Evolutionary conservation across 169 alveolate species (phyloP).

Genomic region (Plasmodium vinckei): DNA sequence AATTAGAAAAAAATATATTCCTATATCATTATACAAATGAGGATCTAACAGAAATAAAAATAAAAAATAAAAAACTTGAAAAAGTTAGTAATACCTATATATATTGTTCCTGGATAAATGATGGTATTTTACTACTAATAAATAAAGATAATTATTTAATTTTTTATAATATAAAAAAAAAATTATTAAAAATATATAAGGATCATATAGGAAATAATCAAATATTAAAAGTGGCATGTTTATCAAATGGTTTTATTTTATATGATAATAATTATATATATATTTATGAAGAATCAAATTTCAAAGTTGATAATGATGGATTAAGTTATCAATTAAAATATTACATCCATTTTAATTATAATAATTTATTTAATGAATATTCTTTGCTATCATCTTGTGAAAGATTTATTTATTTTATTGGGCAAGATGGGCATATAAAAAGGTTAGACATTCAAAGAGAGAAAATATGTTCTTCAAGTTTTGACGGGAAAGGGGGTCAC

Average conservation of each 20-base stretch:
- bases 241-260: slow-evolving; percentile 40
- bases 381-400: slow-evolving; percentile 59
- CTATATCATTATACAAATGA: slow-evolving; percentile 50
- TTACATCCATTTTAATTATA: slow-evolving; percentile 24
- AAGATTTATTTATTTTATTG: slow-evolving; percentile 31
- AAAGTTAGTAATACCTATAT: slow-evolving; percentile 46
- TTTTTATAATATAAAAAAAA: slow-evolving; percentile 69
- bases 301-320: background rate
- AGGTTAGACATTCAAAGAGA: slow-evolving; percentile 27
- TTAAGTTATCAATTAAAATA: slow-evolving; percentile 24
- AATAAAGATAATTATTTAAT: slow-evolving; percentile 54
- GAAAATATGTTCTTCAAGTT: background rate
- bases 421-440: slow-evolving; percentile 54
- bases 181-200: slow-evolving; percentile 41
- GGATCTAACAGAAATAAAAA: slow-evolving; percentile 49
- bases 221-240: slow-evolving; percentile 20
- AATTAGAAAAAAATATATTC: slow-evolving; percentile 21
- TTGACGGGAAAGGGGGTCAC: background rate
- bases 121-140: slow-evolving; percentile 43
- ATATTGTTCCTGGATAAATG: slow-evolving; percentile 65
- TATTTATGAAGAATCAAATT: slow-evolving; percentile 41
- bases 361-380: slow-evolving; percentile 25
- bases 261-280: slow-evolving; percentile 41
- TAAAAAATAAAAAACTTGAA: slow-evolving; percentile 65
- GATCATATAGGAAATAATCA: slow-evolving; percentile 34